These are phyloP conservation scores for Xylaria nigripes DNA, from an alignment of 495 filamentous ascomycete genomes.

Conservation along the genomic window DNA sequence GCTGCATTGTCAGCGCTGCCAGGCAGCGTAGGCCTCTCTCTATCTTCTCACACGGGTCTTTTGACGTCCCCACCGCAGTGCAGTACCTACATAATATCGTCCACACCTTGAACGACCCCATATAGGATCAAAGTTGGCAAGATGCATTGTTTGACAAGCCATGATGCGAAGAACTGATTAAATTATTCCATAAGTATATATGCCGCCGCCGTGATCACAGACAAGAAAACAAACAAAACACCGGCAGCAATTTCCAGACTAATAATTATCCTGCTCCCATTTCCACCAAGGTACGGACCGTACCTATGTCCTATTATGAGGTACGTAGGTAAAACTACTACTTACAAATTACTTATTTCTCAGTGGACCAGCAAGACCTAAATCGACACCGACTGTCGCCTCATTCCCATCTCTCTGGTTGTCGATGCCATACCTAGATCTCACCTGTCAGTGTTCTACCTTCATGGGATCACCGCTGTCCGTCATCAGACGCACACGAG, in stretches of 20 bases:
- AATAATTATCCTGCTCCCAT: neutral
- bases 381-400: conserved; percentile 1
- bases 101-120: too few relatives aligned
- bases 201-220: neutral
- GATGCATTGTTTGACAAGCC: neutral
- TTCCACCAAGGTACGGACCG: neutral
- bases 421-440: neutral
- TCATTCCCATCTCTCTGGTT: neutral
- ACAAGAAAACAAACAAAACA: conserved; percentile 1
- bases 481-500: conserved; percentile 7
- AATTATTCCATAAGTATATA: neutral
- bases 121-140: too few relatives aligned
- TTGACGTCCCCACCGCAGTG: too few relatives aligned
- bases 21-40: neutral
- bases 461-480: conserved; percentile 9
- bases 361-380: neutral
- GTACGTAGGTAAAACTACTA: neutral
- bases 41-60: neutral
- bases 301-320: too few relatives aligned
- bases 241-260: neutral
- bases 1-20: conserved; percentile 1
- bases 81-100: too few relatives aligned
- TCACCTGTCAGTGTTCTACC: conserved; percentile 1
- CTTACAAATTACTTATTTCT: neutral
- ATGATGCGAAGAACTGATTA: neutral